Conservation (phyloP, 2,329 filamentous ascomycete species). For the Aspergillus sclerotialis region DNA sequence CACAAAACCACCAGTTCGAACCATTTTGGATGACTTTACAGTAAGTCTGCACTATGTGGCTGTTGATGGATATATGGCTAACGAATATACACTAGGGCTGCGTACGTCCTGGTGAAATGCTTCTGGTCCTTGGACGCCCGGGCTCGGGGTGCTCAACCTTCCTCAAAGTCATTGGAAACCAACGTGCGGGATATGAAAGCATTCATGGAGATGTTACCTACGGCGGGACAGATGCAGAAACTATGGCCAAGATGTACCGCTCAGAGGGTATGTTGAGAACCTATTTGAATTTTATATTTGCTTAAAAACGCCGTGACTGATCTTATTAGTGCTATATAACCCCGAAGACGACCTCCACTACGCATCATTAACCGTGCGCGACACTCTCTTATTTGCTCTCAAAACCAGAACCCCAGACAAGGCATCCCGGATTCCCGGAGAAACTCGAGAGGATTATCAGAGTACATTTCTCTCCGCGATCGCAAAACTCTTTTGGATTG, state of each 20-base stretch:
- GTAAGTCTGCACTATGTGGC: constrained; percentile 17
- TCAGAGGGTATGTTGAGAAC: constrained; percentile 32
- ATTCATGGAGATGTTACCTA: constrained; percentile 52
- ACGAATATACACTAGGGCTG: constrained; percentile 29
- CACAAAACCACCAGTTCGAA: constrained; percentile 49
- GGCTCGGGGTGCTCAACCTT: constrained; percentile 65
- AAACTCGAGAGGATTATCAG: constrained; percentile 54
- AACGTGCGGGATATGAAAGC: constrained; percentile 53
- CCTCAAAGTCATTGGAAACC: constrained; percentile 71
- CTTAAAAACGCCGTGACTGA: constrained; percentile 5
- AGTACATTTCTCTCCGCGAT: constrained; percentile 59
- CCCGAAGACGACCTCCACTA: constrained; percentile 74
- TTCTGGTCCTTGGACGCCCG: constrained; percentile 35
- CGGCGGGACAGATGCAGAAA: constrained; percentile 48
- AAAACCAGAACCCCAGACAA: constrained; percentile 61
- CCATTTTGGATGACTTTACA: constrained; percentile 59
- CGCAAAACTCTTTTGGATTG: constrained; percentile 65
- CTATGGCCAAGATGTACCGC: constrained; percentile 44
- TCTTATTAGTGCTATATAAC: constrained; percentile 59
- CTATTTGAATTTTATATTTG: constrained; percentile 8
- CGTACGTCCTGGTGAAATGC: constrained; percentile 33
- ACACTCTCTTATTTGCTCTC: constrained; percentile 67
- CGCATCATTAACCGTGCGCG: constrained; percentile 66
- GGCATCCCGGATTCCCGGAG: constrained; percentile 52
- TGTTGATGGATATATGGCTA: too few species aligned